Evolutionary conservation across 768 basidiomycete genomes (phyloP).

Genomic region (Mycena maculata): DNA sequence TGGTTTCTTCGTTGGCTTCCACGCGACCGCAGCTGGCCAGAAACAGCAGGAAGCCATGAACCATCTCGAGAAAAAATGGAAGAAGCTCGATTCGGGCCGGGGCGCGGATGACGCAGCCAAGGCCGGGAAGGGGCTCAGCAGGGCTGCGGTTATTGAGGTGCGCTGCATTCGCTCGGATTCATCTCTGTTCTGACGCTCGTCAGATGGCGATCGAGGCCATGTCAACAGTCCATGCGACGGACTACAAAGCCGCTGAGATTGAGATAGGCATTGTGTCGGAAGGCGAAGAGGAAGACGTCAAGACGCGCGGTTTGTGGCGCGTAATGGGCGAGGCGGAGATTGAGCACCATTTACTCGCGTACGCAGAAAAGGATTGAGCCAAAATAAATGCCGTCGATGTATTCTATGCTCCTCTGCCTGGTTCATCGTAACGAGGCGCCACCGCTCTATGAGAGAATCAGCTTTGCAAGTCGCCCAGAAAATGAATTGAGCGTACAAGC

Average conservation of each 20-base stretch:
- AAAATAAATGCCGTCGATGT: constrained; percentile 20
- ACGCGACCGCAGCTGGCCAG: constrained; percentile 94
- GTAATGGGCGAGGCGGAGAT: constrained; percentile 83
- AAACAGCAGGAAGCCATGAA: constrained; percentile 99
- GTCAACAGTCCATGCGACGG: constrained; percentile 93
- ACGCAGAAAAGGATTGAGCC: constrained; percentile 87
- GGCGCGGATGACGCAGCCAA: constrained; percentile 83
- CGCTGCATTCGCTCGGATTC: constrained; percentile 35
- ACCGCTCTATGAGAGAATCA: constrained; percentile 61
- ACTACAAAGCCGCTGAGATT: constrained; percentile 95
- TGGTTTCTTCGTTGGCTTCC: constrained; percentile 98
- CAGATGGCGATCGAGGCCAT: constrained; percentile 96
- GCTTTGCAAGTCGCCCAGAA: constrained; percentile 2
- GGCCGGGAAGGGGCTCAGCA: constrained; percentile 78
- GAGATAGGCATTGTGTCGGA: constrained; percentile 94
- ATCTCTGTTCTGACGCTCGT: not conserved
- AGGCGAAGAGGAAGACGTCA: constrained; percentile 75
- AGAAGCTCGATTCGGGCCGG: constrained; percentile 84
- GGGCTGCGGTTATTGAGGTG: constrained; percentile 92
- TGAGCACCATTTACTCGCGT: constrained; percentile 83
- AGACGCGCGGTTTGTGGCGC: constrained; percentile 82
- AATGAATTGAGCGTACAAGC: constrained; percentile 57
- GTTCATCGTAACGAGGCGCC: constrained; percentile 66
- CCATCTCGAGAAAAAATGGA: constrained; percentile 98
- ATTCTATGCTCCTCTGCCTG: constrained; percentile 27